phyloP scores from a whole-genome alignment of 768 basidiomycete genomes.

The Agaricus blazei region DNA sequence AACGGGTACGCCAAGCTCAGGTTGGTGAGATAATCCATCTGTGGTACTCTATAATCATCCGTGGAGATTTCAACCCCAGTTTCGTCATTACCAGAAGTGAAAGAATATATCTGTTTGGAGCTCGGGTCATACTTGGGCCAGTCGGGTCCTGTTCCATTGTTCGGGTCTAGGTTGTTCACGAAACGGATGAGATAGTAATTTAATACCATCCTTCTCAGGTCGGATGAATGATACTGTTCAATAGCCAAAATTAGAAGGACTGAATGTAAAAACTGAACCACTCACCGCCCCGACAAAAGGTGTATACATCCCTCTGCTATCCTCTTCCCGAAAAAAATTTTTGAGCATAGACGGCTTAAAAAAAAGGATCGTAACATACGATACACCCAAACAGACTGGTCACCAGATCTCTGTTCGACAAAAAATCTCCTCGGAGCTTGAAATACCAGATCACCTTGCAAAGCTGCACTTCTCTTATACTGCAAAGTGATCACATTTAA shows the following conservation, averaged over 20 bases:
- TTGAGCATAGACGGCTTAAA: not conserved
- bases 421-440: constrained; percentile 49
- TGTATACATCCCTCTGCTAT: constrained; percentile 31
- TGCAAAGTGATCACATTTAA: constrained; percentile 37
- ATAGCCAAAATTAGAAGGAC: not conserved
- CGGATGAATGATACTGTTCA: constrained; percentile 35
- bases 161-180: constrained; percentile 38
- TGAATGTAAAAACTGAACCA: not conserved
- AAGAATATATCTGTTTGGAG: constrained; percentile 19
- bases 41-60: constrained; percentile 26
- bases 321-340: constrained; percentile 24
- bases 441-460: constrained; percentile 47
- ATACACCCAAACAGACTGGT: constrained; percentile 41
- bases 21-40: constrained; percentile 22
- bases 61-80: constrained; percentile 14
- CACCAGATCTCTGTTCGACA: constrained; percentile 30
- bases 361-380: constrained; percentile 19
- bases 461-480: constrained; percentile 46
- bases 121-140: constrained; percentile 28
- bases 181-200: constrained; percentile 43
- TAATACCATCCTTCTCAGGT: constrained; percentile 33
- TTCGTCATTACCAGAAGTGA: constrained; percentile 13
- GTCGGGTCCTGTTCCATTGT: constrained; percentile 16
- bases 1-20: constrained; percentile 20
- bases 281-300: constrained; percentile 40